Base-by-base conservation (phyloP, 441 rosid genomes). In the Hypseocharis bilobata region DNA sequence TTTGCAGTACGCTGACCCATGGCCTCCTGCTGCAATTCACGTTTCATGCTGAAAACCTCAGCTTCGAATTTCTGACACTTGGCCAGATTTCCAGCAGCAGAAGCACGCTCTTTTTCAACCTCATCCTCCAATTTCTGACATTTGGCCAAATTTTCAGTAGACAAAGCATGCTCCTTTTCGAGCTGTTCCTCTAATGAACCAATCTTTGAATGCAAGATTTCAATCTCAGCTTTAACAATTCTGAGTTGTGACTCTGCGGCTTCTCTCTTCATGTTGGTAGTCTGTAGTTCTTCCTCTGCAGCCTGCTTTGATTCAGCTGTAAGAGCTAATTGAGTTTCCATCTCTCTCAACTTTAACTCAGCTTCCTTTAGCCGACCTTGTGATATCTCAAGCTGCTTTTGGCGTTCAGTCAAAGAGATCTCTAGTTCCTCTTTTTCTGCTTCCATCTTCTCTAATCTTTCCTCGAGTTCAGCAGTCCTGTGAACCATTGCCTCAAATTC, bases 381-480 rank as follows among this genome's bases (percentile, higher is more conserved):
- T 30, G 78, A 76, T 28, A 22, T 64, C 63, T 80, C 78, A 17
- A 82, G 74, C 67, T 79, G 77, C 56, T 74, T 76, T 59, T 60
- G 78, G 61, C 82, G 82, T 59, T 66, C 85, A 67, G 61, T 71
- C 63, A 88, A 72, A 71, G 77, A 84, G 73, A 75, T 68, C 80
- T 78, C 76, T 68, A 80, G 40, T 60, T 88, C 80, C 49, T 61
- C 28, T 58, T 84, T 89, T 78, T 89, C 86, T 55, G 72, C 87
- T 72, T 86, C 85, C 20, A 81, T 68, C 77, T 79, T 82, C 65
- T 82, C 82, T 63, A 86, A 68, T 62, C 74, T 87, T 40, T 82
- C 87, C 72, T 85, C 87, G 64, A 90, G 60, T 32, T 85, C 91
- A 57, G 86, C 77, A 57, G 77, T 76, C 67, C 84, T 78, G 42